phyloP scores from a whole-genome alignment of 208 protist genomes.

The Trypanosoma boissoni region DNA sequence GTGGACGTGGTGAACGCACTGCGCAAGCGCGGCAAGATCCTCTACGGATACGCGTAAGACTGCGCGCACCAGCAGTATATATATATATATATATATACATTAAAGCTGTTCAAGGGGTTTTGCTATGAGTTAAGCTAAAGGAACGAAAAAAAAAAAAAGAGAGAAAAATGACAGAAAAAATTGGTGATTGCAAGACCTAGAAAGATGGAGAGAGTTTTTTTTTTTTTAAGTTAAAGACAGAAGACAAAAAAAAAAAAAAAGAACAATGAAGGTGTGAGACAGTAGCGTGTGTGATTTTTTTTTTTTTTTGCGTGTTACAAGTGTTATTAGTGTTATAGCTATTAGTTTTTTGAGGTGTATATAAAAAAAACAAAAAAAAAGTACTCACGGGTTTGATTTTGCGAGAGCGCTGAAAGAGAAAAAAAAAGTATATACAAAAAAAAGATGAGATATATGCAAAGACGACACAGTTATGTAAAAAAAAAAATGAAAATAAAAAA shows the following conservation, averaged over 20 bases:
- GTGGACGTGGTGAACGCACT: slow-evolving; percentile 80
- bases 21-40: slow-evolving; percentile 69
- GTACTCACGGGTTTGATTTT: too few species aligned
- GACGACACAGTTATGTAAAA: too few species aligned
- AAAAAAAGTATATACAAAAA: too few species aligned
- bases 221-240: slow-evolving; percentile 10
- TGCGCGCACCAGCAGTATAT: not conserved
- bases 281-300: not conserved
- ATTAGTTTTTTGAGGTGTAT: not conserved
- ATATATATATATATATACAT: slow-evolving; percentile 19
- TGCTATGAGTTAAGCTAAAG: not conserved
- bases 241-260: slow-evolving; percentile 2
- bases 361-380: too few species aligned
- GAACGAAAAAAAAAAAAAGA: not conserved
- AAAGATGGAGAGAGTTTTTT: too few species aligned
- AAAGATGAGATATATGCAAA: too few species aligned
- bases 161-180: not conserved
- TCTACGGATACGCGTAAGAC: slow-evolving; percentile 70
- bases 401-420: too few species aligned
- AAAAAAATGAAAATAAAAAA: too few species aligned
- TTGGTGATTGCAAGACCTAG: too few species aligned
- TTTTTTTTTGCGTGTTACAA: not conserved
- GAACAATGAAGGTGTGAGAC: too few species aligned
- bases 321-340: too few species aligned
- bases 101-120: slow-evolving; percentile 4